These are phyloP conservation scores for Typha latifolia DNA, from an alignment of 176 grass and related monocot species.

Conservation along the genomic window DNA sequence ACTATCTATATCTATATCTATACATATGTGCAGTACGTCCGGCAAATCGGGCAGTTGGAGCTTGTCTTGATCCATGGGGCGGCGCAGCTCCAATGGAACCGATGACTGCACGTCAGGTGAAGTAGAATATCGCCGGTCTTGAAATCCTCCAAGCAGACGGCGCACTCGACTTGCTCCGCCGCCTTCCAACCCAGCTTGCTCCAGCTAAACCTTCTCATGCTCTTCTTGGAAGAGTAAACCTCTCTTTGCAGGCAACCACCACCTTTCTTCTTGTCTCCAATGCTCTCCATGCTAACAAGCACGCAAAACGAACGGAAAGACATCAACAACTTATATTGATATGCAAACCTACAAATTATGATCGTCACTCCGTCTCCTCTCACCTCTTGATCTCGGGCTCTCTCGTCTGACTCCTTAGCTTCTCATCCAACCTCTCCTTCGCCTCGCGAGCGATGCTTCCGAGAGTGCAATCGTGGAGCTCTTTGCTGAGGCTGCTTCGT, in stretches of 20 bases:
- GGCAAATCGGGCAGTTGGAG: slow-evolving; percentile 7
- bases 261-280: not conserved
- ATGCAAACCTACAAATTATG: no score
- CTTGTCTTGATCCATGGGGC: slow-evolving; percentile 14
- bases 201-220: slow-evolving; percentile 13
- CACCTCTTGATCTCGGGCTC: not conserved
- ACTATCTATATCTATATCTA: no score
- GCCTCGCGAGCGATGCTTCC: slow-evolving; percentile 9
- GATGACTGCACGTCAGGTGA: slow-evolving; percentile 10
- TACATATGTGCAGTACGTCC: not conserved
- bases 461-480: not conserved
- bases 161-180: slow-evolving; percentile 6
- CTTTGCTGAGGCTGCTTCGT: not conserved
- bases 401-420: not conserved
- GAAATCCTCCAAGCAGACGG: slow-evolving; percentile 20
- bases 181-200: slow-evolving; percentile 10
- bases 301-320: no score
- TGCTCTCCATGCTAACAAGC: not conserved
- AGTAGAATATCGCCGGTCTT: slow-evolving; percentile 2
- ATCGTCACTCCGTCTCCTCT: no score
- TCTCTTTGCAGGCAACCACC: not conserved
- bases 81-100: slow-evolving; percentile 12
- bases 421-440: slow-evolving; percentile 18
- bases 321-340: no score
- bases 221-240: not conserved